Percentiles rank a stretch among this genome's conserved stretches.
phyloP scores from a whole-genome alignment of 1,284 basidiomycete genomes.

The Ceratobasidium sp. region DNA sequence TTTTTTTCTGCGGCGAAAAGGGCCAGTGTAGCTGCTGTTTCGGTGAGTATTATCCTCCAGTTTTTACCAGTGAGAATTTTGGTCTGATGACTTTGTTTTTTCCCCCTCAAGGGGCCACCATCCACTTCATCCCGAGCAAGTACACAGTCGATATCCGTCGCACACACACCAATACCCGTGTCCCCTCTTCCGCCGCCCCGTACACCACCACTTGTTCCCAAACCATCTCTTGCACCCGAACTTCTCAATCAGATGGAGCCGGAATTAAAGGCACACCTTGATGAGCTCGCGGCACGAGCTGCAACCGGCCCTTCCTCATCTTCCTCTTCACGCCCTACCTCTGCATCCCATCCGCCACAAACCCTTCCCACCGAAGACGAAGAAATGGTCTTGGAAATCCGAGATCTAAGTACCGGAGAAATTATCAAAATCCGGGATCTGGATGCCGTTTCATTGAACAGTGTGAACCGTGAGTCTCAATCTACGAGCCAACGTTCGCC shows the following conservation, averaged over 20 bases:
- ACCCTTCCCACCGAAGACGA: constrained; percentile 7
- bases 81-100: neutral
- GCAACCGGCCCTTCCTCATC: neutral
- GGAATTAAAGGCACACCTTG: constrained; percentile 19
- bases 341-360: neutral
- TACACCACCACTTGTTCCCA: constrained; percentile 24
- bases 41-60: constrained; percentile 1
- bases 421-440: neutral
- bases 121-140: constrained; percentile 2
- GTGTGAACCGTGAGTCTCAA: constrained; percentile 39
- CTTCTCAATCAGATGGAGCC: constrained; percentile 17
- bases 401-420: constrained; percentile 19
- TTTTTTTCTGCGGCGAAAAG: constrained; percentile 22
- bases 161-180: constrained; percentile 23
- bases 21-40: constrained; percentile 1
- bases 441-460: neutral
- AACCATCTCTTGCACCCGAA: constrained; percentile 2
- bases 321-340: neutral
- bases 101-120: constrained; percentile 10
- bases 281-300: constrained; percentile 14
- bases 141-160: neutral
- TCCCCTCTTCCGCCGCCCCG: constrained; percentile 32
- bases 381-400: constrained; percentile 23
- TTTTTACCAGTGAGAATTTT: neutral
- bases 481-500: constrained; percentile 33